Evolutionary conservation across 805 yeast species (phyloP).

Genomic region (Starmerella riodocensis): DNA sequence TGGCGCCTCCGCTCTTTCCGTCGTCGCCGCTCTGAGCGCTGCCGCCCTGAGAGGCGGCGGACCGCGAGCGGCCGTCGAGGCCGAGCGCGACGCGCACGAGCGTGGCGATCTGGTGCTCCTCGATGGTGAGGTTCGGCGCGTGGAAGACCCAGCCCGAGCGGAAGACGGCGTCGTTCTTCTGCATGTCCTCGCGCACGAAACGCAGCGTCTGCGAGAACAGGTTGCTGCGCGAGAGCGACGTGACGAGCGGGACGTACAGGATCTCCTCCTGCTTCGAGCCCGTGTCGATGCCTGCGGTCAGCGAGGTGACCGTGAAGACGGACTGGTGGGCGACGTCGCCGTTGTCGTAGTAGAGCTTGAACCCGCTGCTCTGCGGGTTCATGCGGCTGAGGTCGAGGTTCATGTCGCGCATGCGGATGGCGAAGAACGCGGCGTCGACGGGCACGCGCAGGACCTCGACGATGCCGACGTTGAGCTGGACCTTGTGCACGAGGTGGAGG

Average conservation of each 20-base stretch:
- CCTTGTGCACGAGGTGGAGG: conserved; percentile 28
- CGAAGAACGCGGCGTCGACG: conserved; percentile 18
- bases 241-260: conserved; percentile 29
- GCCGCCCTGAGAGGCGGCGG: too few species aligned
- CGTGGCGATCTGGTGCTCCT: conserved; percentile 27
- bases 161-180: conserved; percentile 21
- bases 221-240: conserved; percentile 28
- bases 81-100: conserved; percentile 21
- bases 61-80: neutral
- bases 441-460: conserved; percentile 26
- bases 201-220: conserved; percentile 27
- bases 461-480: conserved; percentile 27
- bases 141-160: conserved; percentile 25
- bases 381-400: conserved; percentile 29
- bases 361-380: conserved; percentile 31
- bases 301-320: conserved; percentile 26
- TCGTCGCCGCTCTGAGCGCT: too few species aligned
- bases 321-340: conserved; percentile 32
- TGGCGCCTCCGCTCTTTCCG: neutral
- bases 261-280: conserved; percentile 28
- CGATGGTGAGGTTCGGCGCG: conserved; percentile 30
- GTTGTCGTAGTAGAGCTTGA: conserved; percentile 27
- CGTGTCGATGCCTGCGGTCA: conserved; percentile 26
- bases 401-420: conserved; percentile 27
- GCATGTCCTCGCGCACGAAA: conserved; percentile 22